These are phyloP conservation scores for Chlorella ohadii DNA, from an alignment of 139 green algal genomes.

Conservation along the genomic window DNA sequence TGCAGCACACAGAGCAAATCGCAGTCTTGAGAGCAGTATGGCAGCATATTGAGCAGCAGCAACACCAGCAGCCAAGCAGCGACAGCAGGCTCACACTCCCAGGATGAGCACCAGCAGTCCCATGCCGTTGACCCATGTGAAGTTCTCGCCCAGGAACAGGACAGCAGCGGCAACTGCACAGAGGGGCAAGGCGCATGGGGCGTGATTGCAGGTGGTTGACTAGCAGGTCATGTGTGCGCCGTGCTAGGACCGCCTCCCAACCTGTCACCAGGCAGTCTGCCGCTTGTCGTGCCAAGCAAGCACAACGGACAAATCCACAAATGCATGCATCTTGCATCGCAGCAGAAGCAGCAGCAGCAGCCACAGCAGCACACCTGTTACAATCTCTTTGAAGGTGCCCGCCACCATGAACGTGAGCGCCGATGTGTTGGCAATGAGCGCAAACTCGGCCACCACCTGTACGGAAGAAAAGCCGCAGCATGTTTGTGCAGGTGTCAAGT, in stretches of 20 bases:
- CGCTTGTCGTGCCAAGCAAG: no score
- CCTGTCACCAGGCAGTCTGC: no score
- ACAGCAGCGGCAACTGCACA: slow-evolving; percentile 76
- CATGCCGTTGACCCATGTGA: slow-evolving; percentile 78
- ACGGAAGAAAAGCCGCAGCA: neutral
- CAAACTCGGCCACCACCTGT: slow-evolving; percentile 62
- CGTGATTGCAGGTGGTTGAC: neutral
- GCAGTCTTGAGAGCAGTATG: no score
- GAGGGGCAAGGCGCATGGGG: neutral
- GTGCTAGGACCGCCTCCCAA: no score
- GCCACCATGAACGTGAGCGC: slow-evolving; percentile 96
- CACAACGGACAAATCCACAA: no score
- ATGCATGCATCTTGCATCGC: no score
- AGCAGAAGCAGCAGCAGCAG: neutral
- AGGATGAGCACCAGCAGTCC: slow-evolving; percentile 84
- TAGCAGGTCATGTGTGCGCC: no score
- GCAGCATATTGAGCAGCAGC: no score
- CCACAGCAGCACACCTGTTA: slow-evolving; percentile 54
- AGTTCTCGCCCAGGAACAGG: slow-evolving; percentile 78
- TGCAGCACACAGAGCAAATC: no score
- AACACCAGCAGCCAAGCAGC: neutral
- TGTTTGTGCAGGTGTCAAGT: no score
- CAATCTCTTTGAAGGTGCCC: slow-evolving; percentile 90
- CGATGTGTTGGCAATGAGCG: slow-evolving; percentile 86
- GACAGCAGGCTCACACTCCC: slow-evolving; percentile 61